phyloP scores from a whole-genome alignment of 805 yeast species.

The Yamadazyma sp. region DNA sequence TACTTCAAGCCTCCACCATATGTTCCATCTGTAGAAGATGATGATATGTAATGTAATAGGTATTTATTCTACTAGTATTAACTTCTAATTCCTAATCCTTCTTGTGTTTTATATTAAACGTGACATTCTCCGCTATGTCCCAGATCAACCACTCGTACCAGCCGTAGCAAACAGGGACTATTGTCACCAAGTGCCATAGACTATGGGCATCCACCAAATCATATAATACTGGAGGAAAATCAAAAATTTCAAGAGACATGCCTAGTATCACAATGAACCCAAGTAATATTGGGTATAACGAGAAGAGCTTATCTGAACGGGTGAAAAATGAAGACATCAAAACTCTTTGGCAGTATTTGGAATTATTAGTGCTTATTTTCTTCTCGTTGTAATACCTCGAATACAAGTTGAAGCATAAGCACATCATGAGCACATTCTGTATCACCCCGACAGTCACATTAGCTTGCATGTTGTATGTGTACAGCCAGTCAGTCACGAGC shows the following conservation, averaged over 20 bases:
- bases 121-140: slow-evolving; percentile 38
- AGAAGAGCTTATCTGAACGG: slow-evolving; percentile 36
- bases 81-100: background rate
- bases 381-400: slow-evolving; percentile 25
- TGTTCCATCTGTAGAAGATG: slow-evolving; percentile 45
- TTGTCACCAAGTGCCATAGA: slow-evolving; percentile 89
- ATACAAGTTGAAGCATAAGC: slow-evolving; percentile 33
- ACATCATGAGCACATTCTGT: slow-evolving; percentile 53
- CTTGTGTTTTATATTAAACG: slow-evolving; percentile 2
- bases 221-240: slow-evolving; percentile 65
- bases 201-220: slow-evolving; percentile 88
- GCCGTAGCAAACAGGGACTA: slow-evolving; percentile 41
- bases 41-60: slow-evolving; percentile 2
- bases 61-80: background rate
- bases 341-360: slow-evolving; percentile 27
- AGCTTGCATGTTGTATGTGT: slow-evolving; percentile 91
- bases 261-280: slow-evolving; percentile 57
- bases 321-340: slow-evolving; percentile 32
- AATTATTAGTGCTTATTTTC: slow-evolving; percentile 21
- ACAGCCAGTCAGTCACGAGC: slow-evolving; percentile 75
- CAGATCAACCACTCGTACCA: slow-evolving; percentile 49
- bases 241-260: slow-evolving; percentile 88
- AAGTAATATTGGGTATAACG: slow-evolving; percentile 39
- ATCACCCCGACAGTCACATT: slow-evolving; percentile 75
- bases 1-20: slow-evolving; percentile 71